Percentiles rank a stretch among this genome's conserved stretches.
These are phyloP conservation scores for Linnemannia hyalina DNA, from an alignment of 192 early-diverging fungal species.

Conservation along the genomic window DNA sequence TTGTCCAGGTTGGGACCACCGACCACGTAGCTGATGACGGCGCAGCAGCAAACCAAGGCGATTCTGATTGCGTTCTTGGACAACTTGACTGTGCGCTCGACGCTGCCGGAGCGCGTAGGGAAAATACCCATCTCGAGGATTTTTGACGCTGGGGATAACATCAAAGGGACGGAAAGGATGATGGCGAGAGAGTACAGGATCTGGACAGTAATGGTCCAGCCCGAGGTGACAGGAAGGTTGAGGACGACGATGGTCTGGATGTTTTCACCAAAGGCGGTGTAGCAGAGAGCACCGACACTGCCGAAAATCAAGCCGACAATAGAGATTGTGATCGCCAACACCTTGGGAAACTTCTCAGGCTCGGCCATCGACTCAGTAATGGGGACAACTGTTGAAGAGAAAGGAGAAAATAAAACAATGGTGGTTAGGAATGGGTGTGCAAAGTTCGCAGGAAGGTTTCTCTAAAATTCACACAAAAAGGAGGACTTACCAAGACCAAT, in stretches of 20 bases:
- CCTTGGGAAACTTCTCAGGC: constrained; percentile 81
- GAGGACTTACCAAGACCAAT: constrained; percentile 73
- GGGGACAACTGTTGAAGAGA: constrained; percentile 68
- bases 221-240: constrained; percentile 77
- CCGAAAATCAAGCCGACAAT: constrained; percentile 79
- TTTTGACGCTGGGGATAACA: constrained; percentile 82
- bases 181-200: constrained; percentile 90
- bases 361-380: constrained; percentile 86
- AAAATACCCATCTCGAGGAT: too few relatives aligned
- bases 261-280: constrained; percentile 84
- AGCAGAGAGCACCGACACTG: constrained; percentile 80
- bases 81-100: constrained; percentile 76
- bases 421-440: neutral
- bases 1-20: constrained; percentile 82
- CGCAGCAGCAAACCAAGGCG: constrained; percentile 70
- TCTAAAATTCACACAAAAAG: neutral
- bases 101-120: constrained; percentile 67
- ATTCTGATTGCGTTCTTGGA: constrained; percentile 81
- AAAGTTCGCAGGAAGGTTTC: neutral
- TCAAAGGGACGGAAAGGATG: constrained; percentile 87
- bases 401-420: neutral
- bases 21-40: constrained; percentile 76
- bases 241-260: constrained; percentile 89
- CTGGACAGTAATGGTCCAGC: constrained; percentile 75
- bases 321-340: constrained; percentile 77